Percentiles rank a stretch among this genome's conserved stretches.
phyloP scores from a whole-genome alignment of 2,329 filamentous ascomycete species.

The Thelonectria discophora region DNA sequence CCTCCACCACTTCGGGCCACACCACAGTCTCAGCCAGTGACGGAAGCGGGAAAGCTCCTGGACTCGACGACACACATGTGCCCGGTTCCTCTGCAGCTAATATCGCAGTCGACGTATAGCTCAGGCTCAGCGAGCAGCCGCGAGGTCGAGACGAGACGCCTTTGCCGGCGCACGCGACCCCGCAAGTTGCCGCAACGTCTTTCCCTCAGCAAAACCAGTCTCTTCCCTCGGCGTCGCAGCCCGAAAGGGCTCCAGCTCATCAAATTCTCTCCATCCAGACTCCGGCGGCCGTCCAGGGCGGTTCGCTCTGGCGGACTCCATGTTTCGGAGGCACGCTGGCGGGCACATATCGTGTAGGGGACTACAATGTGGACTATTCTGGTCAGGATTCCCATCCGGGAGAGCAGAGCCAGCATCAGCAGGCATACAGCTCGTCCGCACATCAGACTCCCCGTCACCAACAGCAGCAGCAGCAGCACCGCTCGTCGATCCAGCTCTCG shows the following conservation, averaged over 20 bases:
- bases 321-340: slow-evolving; percentile 77
- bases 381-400: slow-evolving; percentile 72
- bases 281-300: slow-evolving; percentile 77
- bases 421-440: slow-evolving; percentile 65
- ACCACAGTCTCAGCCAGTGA: slow-evolving; percentile 39
- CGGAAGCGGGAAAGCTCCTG: slow-evolving; percentile 43
- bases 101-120: slow-evolving; percentile 42
- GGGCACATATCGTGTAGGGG: slow-evolving; percentile 76
- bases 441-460: slow-evolving; percentile 48
- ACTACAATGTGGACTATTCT: slow-evolving; percentile 80
- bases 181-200: slow-evolving; percentile 42
- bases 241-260: slow-evolving; percentile 62
- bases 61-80: slow-evolving; percentile 40
- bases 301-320: slow-evolving; percentile 80
- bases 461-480: slow-evolving; percentile 52
- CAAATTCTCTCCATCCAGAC: slow-evolving; percentile 69
- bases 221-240: slow-evolving; percentile 53
- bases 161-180: slow-evolving; percentile 37
- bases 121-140: slow-evolving; percentile 33
- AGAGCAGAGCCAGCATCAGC: slow-evolving; percentile 70
- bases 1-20: slow-evolving; percentile 34
- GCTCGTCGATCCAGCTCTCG: slow-evolving; percentile 59
- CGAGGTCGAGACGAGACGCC: slow-evolving; percentile 33
- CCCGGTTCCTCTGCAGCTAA: slow-evolving; percentile 37
- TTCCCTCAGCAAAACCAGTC: slow-evolving; percentile 35